phyloP scores from a whole-genome alignment of 2,329 filamentous ascomycete genomes.

The Ceratocystis albifundus region DNA sequence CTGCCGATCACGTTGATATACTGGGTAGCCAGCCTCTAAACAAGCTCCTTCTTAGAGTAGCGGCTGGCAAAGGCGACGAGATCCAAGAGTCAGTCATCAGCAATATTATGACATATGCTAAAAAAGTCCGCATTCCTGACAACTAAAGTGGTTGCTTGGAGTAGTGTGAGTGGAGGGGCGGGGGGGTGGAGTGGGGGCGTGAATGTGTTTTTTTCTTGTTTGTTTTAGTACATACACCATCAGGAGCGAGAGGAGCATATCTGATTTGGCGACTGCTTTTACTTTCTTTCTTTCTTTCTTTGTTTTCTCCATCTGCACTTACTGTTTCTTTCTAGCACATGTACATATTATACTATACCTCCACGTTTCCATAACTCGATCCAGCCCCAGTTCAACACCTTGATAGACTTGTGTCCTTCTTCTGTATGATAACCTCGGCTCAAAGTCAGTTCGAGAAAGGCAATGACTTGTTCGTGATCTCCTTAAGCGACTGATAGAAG shows the following conservation, averaged over 20 bases:
- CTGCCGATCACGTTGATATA: constrained; percentile 92
- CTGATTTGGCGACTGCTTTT: not conserved
- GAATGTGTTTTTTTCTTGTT: not conserved
- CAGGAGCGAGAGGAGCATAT: not conserved
- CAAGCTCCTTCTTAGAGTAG: constrained; percentile 76
- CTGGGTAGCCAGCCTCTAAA: constrained; percentile 80
- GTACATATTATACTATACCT: not conserved
- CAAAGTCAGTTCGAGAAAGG: no score
- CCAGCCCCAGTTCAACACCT: not conserved
- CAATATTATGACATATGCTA: constrained; percentile 70
- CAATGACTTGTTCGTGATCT: no score
- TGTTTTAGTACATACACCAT: not conserved
- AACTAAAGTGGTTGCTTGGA: constrained; percentile 32
- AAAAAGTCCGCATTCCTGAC: constrained; percentile 71
- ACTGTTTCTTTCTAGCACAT: not conserved
- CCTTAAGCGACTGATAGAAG: no score
- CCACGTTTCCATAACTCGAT: not conserved
- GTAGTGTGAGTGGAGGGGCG: not conserved
- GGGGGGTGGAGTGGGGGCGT: not conserved
- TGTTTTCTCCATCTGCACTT: not conserved
- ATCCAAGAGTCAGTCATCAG: constrained; percentile 70
- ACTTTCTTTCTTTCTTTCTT: constrained; percentile 7
- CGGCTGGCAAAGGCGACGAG: constrained; percentile 68
- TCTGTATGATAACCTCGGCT: no score
- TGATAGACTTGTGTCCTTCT: no score